Evolutionary conservation across 2,329 filamentous ascomycete genomes (phyloP).

Genomic region (Fusarium sp.): DNA sequence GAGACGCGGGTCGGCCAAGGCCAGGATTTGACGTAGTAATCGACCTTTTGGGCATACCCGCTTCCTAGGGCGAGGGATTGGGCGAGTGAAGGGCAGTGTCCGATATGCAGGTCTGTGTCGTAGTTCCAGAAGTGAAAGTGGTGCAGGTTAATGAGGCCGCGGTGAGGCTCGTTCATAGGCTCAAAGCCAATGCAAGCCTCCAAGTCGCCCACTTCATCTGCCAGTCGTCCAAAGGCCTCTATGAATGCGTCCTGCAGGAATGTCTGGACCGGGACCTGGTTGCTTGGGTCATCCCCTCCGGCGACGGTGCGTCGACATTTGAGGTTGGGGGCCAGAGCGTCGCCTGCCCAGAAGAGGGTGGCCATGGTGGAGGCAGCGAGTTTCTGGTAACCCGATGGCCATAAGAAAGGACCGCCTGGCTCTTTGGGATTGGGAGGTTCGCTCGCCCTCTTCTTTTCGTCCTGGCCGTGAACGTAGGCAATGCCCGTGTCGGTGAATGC

Average conservation of each 20-base stretch:
- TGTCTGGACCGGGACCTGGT: constrained; percentile 43
- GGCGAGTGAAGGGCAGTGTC: constrained; percentile 50
- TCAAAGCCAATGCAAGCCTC: constrained; percentile 53
- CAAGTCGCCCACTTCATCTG: constrained; percentile 45
- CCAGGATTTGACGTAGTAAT: constrained; percentile 54
- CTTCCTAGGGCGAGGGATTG: constrained; percentile 53
- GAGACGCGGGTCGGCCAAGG: constrained; percentile 51
- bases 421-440: constrained; percentile 44
- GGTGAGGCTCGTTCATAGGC: constrained; percentile 54
- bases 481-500: constrained; percentile 48
- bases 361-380: constrained; percentile 48
- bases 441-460: constrained; percentile 43
- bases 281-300: constrained; percentile 20
- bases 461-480: constrained; percentile 50
- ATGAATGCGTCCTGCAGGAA: constrained; percentile 47
- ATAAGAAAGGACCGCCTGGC: constrained; percentile 49
- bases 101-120: constrained; percentile 54
- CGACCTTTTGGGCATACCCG: constrained; percentile 49
- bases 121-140: constrained; percentile 53
- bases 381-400: constrained; percentile 51
- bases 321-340: constrained; percentile 44
- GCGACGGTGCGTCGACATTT: constrained; percentile 32
- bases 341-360: constrained; percentile 44
- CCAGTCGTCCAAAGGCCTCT: constrained; percentile 49
- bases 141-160: constrained; percentile 52